Evolutionary conservation across 2,329 filamentous ascomycete genomes (phyloP).

Genomic region (Endothia cerciana): DNA sequence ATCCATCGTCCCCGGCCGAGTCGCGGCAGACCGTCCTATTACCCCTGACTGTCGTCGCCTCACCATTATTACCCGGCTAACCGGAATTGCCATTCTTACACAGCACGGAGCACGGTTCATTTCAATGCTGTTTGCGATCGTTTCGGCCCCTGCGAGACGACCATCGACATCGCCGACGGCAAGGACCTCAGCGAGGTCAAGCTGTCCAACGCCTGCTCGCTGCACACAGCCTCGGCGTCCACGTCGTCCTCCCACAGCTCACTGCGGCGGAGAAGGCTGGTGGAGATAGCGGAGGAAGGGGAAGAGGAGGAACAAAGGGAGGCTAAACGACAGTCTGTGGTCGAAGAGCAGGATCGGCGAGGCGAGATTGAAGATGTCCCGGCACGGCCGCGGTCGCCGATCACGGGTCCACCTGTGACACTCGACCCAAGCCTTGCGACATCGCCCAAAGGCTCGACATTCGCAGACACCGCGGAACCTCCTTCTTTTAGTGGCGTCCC

Average conservation of each 20-base stretch:
- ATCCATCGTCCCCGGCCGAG: not conserved
- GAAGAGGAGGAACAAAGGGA: slow-evolving; percentile 71
- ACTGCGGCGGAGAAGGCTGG: slow-evolving; percentile 73
- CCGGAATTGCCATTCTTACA: slow-evolving; percentile 25
- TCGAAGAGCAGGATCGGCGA: slow-evolving; percentile 48
- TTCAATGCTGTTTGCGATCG: slow-evolving; percentile 69
- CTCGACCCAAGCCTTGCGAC: slow-evolving; percentile 57
- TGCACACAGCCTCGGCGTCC: slow-evolving; percentile 86
- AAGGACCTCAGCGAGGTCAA: slow-evolving; percentile 86
- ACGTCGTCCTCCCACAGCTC: slow-evolving; percentile 85
- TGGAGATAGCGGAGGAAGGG: slow-evolving; percentile 93
- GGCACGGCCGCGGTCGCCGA: slow-evolving; percentile 38
- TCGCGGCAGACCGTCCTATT: not conserved
- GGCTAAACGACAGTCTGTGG: slow-evolving; percentile 61
- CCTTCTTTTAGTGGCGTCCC: slow-evolving; percentile 55
- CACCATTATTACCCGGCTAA: slow-evolving; percentile 32
- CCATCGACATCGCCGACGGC: slow-evolving; percentile 74
- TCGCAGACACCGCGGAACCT: slow-evolving; percentile 53
- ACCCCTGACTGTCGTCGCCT: slow-evolving; percentile 1
- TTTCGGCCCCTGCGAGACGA: slow-evolving; percentile 85
- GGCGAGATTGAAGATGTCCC: slow-evolving; percentile 33
- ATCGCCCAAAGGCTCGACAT: slow-evolving; percentile 54
- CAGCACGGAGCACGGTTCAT: slow-evolving; percentile 81
- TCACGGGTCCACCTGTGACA: slow-evolving; percentile 46
- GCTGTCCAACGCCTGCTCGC: slow-evolving; percentile 83